These are phyloP conservation scores for Tulasnella sp. DNA, from an alignment of 768 basidiomycete species.

Conservation along the genomic window DNA sequence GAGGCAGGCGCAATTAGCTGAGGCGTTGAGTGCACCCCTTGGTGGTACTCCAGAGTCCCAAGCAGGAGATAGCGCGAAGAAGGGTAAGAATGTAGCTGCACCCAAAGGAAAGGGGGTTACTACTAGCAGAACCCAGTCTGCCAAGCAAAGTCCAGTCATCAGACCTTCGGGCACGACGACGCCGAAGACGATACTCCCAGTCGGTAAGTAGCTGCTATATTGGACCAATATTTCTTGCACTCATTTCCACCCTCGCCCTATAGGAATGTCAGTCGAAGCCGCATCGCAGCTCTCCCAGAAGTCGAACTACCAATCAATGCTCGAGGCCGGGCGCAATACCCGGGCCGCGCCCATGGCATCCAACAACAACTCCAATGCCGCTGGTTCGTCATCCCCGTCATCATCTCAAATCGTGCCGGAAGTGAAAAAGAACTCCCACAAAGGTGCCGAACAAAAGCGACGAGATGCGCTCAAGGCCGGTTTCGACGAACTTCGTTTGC, in stretches of 20 bases:
- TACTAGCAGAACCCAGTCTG: background rate
- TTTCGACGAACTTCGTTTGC: slow-evolving; percentile 77
- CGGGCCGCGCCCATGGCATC: slow-evolving; percentile 23
- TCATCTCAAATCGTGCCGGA: slow-evolving; percentile 1
- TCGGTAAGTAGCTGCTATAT: slow-evolving; percentile 45
- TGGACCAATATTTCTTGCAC: background rate
- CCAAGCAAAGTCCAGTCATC: slow-evolving; percentile 40
- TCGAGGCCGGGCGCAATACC: slow-evolving; percentile 36
- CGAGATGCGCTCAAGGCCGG: slow-evolving; percentile 95
- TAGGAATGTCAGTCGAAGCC: slow-evolving; percentile 38
- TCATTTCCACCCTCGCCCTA: background rate
- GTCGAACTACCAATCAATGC: slow-evolving; percentile 37
- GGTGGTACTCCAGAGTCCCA: background rate
- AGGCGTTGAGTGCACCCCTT: background rate
- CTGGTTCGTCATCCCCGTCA: slow-evolving; percentile 25
- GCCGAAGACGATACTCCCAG: slow-evolving; percentile 75
- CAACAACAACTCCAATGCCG: slow-evolving; percentile 14
- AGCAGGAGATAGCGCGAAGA: background rate
- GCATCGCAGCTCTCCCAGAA: slow-evolving; percentile 38
- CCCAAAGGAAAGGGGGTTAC: slow-evolving; percentile 14
- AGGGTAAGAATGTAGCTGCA: slow-evolving; percentile 1
- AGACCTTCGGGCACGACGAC: slow-evolving; percentile 52
- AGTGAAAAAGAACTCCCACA: slow-evolving; percentile 78
- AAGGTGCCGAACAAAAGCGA: slow-evolving; percentile 96
- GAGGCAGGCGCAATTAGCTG: slow-evolving; percentile 16